Conservation (phyloP, 2,329 filamentous ascomycete species). For the Colletotrichum tropicale region DNA sequence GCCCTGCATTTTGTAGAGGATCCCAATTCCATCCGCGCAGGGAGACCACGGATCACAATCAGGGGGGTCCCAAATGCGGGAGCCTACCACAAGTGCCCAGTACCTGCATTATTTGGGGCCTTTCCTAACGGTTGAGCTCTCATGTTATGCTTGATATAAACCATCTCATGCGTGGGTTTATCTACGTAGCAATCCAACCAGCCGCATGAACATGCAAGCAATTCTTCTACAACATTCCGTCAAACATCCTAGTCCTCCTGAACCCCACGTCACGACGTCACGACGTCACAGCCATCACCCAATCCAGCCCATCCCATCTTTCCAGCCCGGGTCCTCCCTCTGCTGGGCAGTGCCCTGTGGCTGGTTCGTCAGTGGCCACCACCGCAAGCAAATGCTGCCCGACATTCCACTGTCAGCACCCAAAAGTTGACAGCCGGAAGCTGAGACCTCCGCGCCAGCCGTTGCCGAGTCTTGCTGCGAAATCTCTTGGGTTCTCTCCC, state of each 20-base stretch:
- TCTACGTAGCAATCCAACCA: neutral
- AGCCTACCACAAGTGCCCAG: neutral
- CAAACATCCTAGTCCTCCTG: neutral
- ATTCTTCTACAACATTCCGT: neutral
- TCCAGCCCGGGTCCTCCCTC: neutral
- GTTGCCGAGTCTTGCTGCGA: neutral
- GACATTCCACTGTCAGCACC: neutral
- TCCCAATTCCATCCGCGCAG: neutral
- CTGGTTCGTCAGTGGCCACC: neutral
- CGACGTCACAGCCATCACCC: neutral
- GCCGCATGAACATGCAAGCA: neutral
- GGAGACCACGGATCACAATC: neutral
- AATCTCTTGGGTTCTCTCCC: neutral
- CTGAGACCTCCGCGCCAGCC: neutral
- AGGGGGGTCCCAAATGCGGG: neutral
- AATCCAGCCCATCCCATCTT: neutral
- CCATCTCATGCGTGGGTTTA: neutral
- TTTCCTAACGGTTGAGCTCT: neutral
- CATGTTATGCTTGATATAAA: neutral
- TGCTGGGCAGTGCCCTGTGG: neutral
- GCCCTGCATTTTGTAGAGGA: neutral
- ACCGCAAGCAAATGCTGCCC: neutral
- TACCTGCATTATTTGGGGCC: neutral
- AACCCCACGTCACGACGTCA: neutral
- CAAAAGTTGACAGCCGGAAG: neutral